Base-by-base conservation (phyloP, 192 early-diverging fungal species). In the Coemansia sp. region DNA sequence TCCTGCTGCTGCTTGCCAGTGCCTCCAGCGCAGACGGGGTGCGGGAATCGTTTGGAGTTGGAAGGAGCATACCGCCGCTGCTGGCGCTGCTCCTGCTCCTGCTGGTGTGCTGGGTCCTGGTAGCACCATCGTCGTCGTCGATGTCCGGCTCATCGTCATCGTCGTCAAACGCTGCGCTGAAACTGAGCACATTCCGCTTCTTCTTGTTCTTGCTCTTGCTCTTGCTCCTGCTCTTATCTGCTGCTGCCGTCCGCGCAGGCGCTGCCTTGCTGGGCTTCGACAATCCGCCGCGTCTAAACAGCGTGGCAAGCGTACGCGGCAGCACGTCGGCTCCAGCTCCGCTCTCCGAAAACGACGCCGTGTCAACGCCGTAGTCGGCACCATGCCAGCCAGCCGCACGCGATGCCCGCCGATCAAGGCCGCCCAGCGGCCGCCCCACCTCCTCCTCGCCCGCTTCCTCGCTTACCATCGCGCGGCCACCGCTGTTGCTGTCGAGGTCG, bases 341-440 rank as follows among this genome's bases (percentile, higher is more conserved):
- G 18, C 7, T 41, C 12, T 38, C 19, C 18, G 18, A 26, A 15
- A 75, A 53, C 6, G 48, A 56, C 40, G 21, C 44, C 8, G 48
- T 15, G 9, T 75, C 70, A 6, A 76, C 18, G 7, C 74, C 74
- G 60, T 76, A 82, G 4, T 54, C 79, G 19, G 70, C 41, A 6
- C 79, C 79, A 12, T 74, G 79, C 32, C 12, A 85, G 1, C 91
- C 92, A 63, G 95, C 93, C 53, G 85, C 77, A 15, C 92, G 21
- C 21, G 21, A 1, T 21, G 21, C 1, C 21, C 21, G 21, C 21
- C 21, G 1, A 21, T 1, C 21, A 21, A 21, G 21, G 21, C 21
- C 21, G 7, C 9, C 54, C 54, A n/a, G n/a, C n/a, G n/a, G n/a
- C n/a, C n/a, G n/a, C n/a, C n/a, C n/a, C n/a, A n/a, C n/a, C n/a